Percentiles rank a stretch among this genome's conserved stretches.
Evolutionary conservation across 2,329 filamentous ascomycete genomes (phyloP).

Genomic region (Aspergillus piperis): DNA sequence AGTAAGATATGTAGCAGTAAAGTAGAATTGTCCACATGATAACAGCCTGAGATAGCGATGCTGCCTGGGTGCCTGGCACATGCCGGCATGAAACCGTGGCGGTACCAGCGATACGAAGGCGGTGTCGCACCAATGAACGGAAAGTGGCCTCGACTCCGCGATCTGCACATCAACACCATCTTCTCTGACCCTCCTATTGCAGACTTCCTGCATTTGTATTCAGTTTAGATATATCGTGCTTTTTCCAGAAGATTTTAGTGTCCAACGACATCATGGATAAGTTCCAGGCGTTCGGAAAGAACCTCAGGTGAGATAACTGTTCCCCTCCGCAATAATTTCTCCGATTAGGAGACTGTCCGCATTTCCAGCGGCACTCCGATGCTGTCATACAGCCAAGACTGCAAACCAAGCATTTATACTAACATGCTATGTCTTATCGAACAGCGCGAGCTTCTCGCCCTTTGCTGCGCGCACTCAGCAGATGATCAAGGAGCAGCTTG

Average conservation of each 20-base stretch:
- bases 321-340: slow-evolving; percentile 1
- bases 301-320: slow-evolving; percentile 58
- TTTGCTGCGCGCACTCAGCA: slow-evolving; percentile 94
- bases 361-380: slow-evolving; percentile 2
- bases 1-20: not conserved
- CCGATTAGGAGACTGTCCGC: slow-evolving; percentile 1
- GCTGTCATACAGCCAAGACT: not conserved
- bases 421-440: slow-evolving; percentile 45
- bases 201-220: slow-evolving; percentile 3
- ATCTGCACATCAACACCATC: slow-evolving; percentile 2
- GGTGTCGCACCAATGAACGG: slow-evolving; percentile 9
- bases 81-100: slow-evolving; percentile 12
- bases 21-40: not conserved
- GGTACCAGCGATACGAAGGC: slow-evolving; percentile 9
- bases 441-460: slow-evolving; percentile 81
- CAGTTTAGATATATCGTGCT: not conserved
- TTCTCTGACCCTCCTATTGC: slow-evolving; percentile 2
- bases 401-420: slow-evolving; percentile 33
- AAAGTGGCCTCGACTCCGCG: slow-evolving; percentile 14
- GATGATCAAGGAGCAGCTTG: slow-evolving; percentile 96
- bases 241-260: slow-evolving; percentile 2
- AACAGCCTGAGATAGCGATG: not conserved
- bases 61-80: not conserved
- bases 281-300: slow-evolving; percentile 70
- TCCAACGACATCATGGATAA: slow-evolving; percentile 60